Percentiles rank a stretch among this genome's conserved stretches.
These are phyloP conservation scores for Naematelia aurantialba DNA, from an alignment of 768 basidiomycete genomes.

Conservation along the genomic window DNA sequence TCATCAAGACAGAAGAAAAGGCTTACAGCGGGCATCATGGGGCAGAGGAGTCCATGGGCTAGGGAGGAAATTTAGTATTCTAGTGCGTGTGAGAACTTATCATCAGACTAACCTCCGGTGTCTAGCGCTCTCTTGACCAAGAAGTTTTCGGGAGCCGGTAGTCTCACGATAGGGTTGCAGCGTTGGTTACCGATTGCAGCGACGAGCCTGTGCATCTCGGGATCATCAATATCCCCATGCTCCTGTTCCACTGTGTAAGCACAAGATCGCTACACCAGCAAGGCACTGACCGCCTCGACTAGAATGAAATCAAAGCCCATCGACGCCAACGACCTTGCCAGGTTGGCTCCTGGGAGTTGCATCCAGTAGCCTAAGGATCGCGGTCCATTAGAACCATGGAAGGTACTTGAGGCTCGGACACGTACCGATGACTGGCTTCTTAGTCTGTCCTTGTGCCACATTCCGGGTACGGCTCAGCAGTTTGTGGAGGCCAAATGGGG, in stretches of 20 bases:
- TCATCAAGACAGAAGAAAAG: no score
- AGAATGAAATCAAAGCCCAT: slow-evolving; percentile 29
- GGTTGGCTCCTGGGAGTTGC: slow-evolving; percentile 23
- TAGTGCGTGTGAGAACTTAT: neutral
- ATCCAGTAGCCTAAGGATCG: slow-evolving; percentile 19
- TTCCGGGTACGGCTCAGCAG: neutral
- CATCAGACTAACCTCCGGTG: slow-evolving; percentile 16
- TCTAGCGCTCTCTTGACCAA: slow-evolving; percentile 38
- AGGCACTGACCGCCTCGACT: slow-evolving; percentile 15
- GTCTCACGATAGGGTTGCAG: slow-evolving; percentile 33
- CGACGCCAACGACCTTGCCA: slow-evolving; percentile 25
- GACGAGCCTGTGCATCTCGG: slow-evolving; percentile 36
- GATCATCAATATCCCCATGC: slow-evolving; percentile 40
- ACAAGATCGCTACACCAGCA: neutral
- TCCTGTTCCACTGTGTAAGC: slow-evolving; percentile 8
- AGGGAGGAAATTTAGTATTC: neutral
- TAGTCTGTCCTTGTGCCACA: neutral
- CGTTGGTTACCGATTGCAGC: slow-evolving; percentile 23
- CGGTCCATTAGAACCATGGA: neutral
- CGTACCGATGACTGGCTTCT: neutral
- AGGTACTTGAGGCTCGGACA: neutral
- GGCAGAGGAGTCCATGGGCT: slow-evolving; percentile 27
- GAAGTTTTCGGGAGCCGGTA: slow-evolving; percentile 26
- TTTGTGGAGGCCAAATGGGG: neutral
- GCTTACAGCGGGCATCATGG: slow-evolving; percentile 26